Evolutionary conservation across 2,329 filamentous ascomycete species (phyloP).

Genomic region (Emericellopsis cladophorae): DNA sequence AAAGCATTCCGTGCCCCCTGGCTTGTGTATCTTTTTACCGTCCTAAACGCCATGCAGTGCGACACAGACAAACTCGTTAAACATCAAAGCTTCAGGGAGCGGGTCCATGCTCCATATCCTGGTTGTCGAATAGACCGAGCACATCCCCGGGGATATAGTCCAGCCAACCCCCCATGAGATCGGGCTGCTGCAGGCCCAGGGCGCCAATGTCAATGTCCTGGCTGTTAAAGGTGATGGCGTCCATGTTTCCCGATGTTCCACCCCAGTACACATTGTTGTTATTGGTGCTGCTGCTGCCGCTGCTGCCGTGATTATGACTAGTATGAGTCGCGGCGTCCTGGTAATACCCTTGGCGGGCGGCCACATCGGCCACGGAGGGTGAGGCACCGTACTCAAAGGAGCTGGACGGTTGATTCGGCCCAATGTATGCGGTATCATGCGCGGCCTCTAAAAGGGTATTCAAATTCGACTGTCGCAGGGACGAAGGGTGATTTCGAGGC

Average conservation of each 20-base stretch:
- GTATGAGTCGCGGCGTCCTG: too few relatives aligned
- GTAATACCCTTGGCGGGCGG: too few relatives aligned
- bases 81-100: too few relatives aligned
- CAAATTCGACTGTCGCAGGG: neutral
- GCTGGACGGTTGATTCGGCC: constrained; percentile 14
- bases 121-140: constrained; percentile 38
- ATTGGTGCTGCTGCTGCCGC: constrained; percentile 12
- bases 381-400: too few relatives aligned
- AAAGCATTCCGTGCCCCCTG: too few relatives aligned
- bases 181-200: constrained; percentile 42
- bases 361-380: too few relatives aligned
- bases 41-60: too few relatives aligned
- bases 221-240: constrained; percentile 58
- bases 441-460: too few relatives aligned
- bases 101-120: constrained; percentile 12
- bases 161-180: constrained; percentile 60
- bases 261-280: constrained; percentile 12
- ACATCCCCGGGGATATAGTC: constrained; percentile 61
- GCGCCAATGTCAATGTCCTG: constrained; percentile 66
- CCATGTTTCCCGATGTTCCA: constrained; percentile 20
- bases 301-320: constrained; percentile 14
- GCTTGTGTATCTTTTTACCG: too few relatives aligned
- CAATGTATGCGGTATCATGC: too few relatives aligned
- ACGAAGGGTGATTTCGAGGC: constrained; percentile 13
- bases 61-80: too few relatives aligned